Evolutionary conservation across 31 red algal genomes (phyloP).

Genomic region (Odonthalia washingtoniensis): DNA sequence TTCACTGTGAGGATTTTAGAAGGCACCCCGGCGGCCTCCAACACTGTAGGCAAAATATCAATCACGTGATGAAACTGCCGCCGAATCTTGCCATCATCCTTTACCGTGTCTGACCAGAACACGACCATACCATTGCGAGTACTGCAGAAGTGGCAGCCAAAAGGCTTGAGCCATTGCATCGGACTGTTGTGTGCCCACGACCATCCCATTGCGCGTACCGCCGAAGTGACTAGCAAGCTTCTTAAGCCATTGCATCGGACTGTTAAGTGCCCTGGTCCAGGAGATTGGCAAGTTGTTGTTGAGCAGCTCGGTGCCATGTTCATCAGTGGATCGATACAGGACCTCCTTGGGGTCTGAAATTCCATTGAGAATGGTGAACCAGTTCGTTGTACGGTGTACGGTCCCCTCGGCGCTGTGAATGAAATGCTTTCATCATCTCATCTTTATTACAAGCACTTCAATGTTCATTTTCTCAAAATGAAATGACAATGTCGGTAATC

Average conservation of each 20-base stretch:
- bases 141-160: slow-evolving; percentile 25
- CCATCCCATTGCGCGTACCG: slow-evolving; percentile 36
- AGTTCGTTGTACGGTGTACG: slow-evolving; percentile 22
- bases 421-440: no score
- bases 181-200: slow-evolving; percentile 30
- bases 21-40: no score
- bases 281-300: slow-evolving; percentile 18
- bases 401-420: slow-evolving; percentile 42
- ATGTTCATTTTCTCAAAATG: no score
- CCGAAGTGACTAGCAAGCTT: slow-evolving; percentile 23
- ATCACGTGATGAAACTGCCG: slow-evolving; percentile 46
- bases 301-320: neutral
- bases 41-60: slow-evolving; percentile 35
- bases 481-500: no score
- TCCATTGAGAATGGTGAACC: slow-evolving; percentile 7
- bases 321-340: neutral
- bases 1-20: no score
- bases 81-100: neutral
- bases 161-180: slow-evolving; percentile 37
- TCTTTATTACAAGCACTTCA: no score
- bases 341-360: neutral
- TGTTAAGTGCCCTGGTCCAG: slow-evolving; percentile 23
- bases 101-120: neutral
- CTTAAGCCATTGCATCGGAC: slow-evolving; percentile 37
- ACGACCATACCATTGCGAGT: slow-evolving; percentile 29